A percentile compares a stretch with the other conserved stretches of the same genome.
These are phyloP conservation scores for Jatropha podagrica DNA, from an alignment of 441 rosid species.

Conservation along the genomic window DNA sequence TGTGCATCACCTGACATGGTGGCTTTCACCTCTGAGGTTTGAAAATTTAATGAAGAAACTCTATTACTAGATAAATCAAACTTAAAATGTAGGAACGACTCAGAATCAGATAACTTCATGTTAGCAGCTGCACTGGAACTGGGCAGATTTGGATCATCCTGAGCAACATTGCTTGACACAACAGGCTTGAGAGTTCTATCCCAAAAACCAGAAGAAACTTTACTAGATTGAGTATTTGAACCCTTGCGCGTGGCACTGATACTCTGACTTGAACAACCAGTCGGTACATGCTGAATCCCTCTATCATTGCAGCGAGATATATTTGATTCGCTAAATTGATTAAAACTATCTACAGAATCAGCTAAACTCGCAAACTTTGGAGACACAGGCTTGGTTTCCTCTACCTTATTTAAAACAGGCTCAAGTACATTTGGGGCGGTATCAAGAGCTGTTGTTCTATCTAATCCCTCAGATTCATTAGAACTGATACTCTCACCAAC, in stretches of 20 bases:
- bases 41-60: slow-evolving; percentile 21
- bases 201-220: slow-evolving; percentile 61
- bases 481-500: slow-evolving; percentile 60
- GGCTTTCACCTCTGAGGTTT: slow-evolving; percentile 19
- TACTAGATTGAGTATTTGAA: slow-evolving; percentile 30
- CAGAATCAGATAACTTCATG: slow-evolving; percentile 31
- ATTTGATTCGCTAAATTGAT: slow-evolving; percentile 31
- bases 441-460: slow-evolving; percentile 39
- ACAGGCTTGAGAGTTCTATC: slow-evolving; percentile 43
- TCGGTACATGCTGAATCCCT: slow-evolving; percentile 32
- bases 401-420: slow-evolving; percentile 38
- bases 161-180: slow-evolving; percentile 28
- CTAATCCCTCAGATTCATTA: slow-evolving; percentile 53
- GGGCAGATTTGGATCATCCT: slow-evolving; percentile 29
- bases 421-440: slow-evolving; percentile 33
- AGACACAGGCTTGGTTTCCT: slow-evolving; percentile 45
- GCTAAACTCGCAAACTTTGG: slow-evolving; percentile 81
- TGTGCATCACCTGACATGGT: slow-evolving; percentile 25
- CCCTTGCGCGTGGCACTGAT: slow-evolving; percentile 20
- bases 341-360: slow-evolving; percentile 47
- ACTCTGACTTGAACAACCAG: slow-evolving; percentile 34
- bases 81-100: slow-evolving; percentile 45
- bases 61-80: slow-evolving; percentile 40
- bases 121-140: slow-evolving; percentile 28
- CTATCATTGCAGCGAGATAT: slow-evolving; percentile 29